Evolutionary conservation across 2,329 filamentous ascomycete species (phyloP), one percentile per base, ranked within the genome.

Genomic region (Pezicula carpinea): DNA sequence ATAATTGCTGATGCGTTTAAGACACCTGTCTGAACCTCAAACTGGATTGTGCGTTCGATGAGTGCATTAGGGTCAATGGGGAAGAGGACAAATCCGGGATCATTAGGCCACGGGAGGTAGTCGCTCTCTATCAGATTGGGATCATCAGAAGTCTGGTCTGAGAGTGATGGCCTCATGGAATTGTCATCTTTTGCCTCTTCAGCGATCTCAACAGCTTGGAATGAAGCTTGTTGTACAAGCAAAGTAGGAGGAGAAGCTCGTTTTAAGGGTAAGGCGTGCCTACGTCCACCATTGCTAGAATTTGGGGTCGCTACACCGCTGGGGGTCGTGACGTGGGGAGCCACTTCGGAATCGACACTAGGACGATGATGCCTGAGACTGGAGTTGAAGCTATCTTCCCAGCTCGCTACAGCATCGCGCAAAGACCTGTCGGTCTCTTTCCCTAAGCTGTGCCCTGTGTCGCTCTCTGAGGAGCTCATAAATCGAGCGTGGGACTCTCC

Each of bases 1-100:
- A 84, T 62, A 54, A 85, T 83, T 22, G 78, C 76, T 0, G 80
- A 75, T 0, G 80, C 79, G 51, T 80, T 78, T 19, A 83, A 67
- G 2, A 77, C 73, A 0, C 78, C 82, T 1, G 72, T 74, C 39
- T 69, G 71, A 5, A 70, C 70, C 57, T 84, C 80, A 47, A 80
- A 83, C 5, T 71, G 66, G 1, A 85, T 66, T 0, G 77, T 73
- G 4, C 77, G 72, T 11, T 69, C 65, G 6, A 84, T 64, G 7
- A 83, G 66, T 0, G 70, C 65, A 43, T 78, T 76, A 0, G 81
- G 80, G 39, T 83, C 70, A 2, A 84, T 70, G 0, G 79, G 75
- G 1, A 67, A 59, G 49, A 78, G 71, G 0, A 79, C 74, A 47
- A 80, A 83, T 0, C 70, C 62, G 1, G 76, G 75, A 49, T 84